Evolutionary conservation across 352 stramenopile genomes (phyloP).

Genomic region (Globisporangium sylvaticum): DNA sequence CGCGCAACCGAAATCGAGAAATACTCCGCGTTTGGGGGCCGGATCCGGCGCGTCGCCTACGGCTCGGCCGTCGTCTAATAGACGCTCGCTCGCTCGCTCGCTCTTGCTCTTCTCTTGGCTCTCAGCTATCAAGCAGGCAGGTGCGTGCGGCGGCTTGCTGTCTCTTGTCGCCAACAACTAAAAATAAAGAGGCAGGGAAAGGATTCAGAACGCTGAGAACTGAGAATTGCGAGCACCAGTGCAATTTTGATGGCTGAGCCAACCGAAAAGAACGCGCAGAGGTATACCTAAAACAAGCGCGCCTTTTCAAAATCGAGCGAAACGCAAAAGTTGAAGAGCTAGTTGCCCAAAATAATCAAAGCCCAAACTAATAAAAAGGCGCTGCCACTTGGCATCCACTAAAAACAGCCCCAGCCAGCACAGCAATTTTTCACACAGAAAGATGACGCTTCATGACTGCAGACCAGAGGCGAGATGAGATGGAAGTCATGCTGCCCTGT

Average conservation of each 20-base stretch:
- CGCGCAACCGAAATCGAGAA: background rate
- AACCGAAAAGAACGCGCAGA: constrained; percentile 3
- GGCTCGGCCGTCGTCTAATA: background rate
- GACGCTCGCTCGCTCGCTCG: background rate
- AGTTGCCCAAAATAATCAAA: background rate
- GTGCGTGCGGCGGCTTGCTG: background rate
- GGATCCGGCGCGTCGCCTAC: background rate
- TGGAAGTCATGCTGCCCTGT: background rate
- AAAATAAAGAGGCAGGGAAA: constrained; percentile 11
- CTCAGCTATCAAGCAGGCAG: background rate
- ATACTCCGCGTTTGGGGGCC: background rate
- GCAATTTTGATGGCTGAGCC: background rate
- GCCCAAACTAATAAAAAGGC: background rate
- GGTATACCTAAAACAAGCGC: background rate
- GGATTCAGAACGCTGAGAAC: constrained; percentile 10
- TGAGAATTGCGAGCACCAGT: background rate
- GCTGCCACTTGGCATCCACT: constrained; percentile 3
- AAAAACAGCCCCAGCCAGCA: background rate
- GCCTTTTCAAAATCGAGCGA: background rate
- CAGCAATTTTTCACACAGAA: background rate
- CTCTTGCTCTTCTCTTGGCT: background rate
- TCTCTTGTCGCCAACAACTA: constrained; percentile 1
- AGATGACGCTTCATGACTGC: background rate
- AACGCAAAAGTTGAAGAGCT: background rate
- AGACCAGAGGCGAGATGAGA: background rate